phyloP scores from a whole-genome alignment of 331 rosid genomes.

The Ulmus americana region DNA sequence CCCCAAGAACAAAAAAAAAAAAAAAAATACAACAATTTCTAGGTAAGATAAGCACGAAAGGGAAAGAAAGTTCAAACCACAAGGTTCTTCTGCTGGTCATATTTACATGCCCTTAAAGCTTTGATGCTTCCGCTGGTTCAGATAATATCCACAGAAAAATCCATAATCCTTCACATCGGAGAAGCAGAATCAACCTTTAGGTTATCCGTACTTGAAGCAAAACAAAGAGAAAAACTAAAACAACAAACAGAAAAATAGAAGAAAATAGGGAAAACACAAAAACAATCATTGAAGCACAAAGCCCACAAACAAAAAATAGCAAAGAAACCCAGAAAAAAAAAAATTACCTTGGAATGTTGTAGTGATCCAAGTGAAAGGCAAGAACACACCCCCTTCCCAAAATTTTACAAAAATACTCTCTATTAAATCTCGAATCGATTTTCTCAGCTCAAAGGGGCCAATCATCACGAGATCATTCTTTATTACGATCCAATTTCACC shows the following conservation, averaged over 20 bases:
- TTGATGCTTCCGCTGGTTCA: not conserved
- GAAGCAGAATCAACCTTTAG: not conserved
- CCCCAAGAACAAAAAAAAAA: no score
- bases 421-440: not conserved
- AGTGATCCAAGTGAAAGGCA: not conserved
- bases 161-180: not conserved
- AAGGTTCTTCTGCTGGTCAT: not conserved
- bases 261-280: not conserved
- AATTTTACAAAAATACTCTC: not conserved
- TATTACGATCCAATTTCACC: no score
- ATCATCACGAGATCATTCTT: not conserved
- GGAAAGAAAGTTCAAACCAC: not conserved
- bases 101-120: not conserved
- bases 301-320: not conserved
- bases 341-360: not conserved
- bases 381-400: no score
- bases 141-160: not conserved
- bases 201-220: not conserved
- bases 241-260: not conserved
- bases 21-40: no score
- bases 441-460: not conserved
- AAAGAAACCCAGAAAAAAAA: not conserved
- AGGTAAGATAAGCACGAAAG: no score
- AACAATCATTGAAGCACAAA: not conserved
- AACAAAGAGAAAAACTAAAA: not conserved